Evolutionary conservation across 2,329 filamentous ascomycete genomes (phyloP).

Genomic region (Neopestalotiopsis clavispora): DNA sequence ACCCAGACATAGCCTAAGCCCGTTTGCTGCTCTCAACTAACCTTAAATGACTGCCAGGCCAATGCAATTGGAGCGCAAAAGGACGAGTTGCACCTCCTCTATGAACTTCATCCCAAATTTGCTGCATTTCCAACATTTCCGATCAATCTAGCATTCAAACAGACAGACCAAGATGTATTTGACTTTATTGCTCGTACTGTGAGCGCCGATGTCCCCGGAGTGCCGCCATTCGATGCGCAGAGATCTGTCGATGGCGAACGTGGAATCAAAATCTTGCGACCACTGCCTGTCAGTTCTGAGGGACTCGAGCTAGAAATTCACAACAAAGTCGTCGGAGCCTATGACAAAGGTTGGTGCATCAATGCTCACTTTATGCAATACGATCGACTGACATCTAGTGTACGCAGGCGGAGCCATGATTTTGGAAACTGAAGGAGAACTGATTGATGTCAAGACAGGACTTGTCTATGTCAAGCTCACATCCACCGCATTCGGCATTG

Average conservation of each 20-base stretch:
- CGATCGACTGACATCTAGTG: not conserved
- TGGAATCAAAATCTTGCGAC: conserved; percentile 41
- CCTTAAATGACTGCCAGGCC: conserved; percentile 31
- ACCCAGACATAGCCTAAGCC: not conserved
- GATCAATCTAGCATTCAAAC: conserved; percentile 50
- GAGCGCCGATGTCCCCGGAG: conserved; percentile 40
- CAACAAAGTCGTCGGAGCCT: conserved; percentile 46
- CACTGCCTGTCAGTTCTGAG: conserved; percentile 40
- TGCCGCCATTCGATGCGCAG: conserved; percentile 45
- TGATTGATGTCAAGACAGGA: conserved; percentile 44
- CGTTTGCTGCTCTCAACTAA: not conserved
- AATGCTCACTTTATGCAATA: too few relatives aligned
- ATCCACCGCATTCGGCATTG: conserved; percentile 47
- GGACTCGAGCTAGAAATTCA: conserved; percentile 36
- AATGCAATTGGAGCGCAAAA: conserved; percentile 43
- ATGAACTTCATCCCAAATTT: conserved; percentile 49
- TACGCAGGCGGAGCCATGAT: conserved; percentile 41
- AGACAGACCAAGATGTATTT: conserved; percentile 43
- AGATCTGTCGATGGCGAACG: conserved; percentile 47
- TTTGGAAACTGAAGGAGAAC: conserved; percentile 43
- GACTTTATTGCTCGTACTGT: conserved; percentile 33
- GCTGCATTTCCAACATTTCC: conserved; percentile 52
- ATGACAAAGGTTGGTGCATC: conserved; percentile 52
- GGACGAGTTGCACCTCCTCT: conserved; percentile 48
- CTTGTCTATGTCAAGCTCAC: conserved; percentile 43